Percentiles rank a stretch among this genome's conserved stretches.
These are phyloP conservation scores for Incumbomyces delicatus DNA, from an alignment of 2,329 filamentous ascomycete species.

Conservation along the genomic window DNA sequence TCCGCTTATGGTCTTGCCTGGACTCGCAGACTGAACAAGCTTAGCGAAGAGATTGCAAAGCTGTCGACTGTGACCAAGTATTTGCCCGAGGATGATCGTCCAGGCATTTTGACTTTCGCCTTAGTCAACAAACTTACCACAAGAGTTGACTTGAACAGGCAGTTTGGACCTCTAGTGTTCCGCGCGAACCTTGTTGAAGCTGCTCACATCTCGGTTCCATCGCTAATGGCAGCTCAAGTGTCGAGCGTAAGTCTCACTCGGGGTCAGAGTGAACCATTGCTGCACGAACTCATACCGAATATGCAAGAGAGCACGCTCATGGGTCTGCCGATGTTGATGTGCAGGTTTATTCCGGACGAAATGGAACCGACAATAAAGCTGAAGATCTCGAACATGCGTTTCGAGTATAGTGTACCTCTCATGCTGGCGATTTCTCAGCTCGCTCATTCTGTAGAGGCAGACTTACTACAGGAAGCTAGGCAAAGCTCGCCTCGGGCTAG, in stretches of 20 bases:
- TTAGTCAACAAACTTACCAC: constrained; percentile 55
- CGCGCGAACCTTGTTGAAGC: constrained; percentile 56
- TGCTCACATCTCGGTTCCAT: constrained; percentile 75
- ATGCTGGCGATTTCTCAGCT: constrained; percentile 70
- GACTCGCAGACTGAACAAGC: constrained; percentile 56
- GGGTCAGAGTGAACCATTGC: constrained; percentile 59
- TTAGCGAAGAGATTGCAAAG: constrained; percentile 70
- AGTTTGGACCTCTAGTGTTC: constrained; percentile 55
- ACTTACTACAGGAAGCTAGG: constrained; percentile 36
- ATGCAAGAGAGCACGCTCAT: constrained; percentile 24
- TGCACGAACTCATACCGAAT: constrained; percentile 50
- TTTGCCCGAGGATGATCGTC: constrained; percentile 86
- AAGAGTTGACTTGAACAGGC: constrained; percentile 54
- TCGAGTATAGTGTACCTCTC: constrained; percentile 84
- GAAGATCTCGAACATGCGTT: constrained; percentile 69
- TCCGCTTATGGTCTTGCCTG: constrained; percentile 54
- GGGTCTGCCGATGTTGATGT: constrained; percentile 60
- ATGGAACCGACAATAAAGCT: constrained; percentile 84
- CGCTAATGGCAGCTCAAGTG: constrained; percentile 69
- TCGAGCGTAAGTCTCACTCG: constrained; percentile 52
- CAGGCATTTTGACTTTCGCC: constrained; percentile 69
- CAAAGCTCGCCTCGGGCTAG: constrained; percentile 48
- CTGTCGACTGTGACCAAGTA: constrained; percentile 88
- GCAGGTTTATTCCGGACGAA: constrained; percentile 84
- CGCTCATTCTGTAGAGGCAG: constrained; percentile 57